These are phyloP conservation scores for Phoenix dactylifera DNA, from an alignment of 176 grass and related monocot species.

Conservation along the genomic window DNA sequence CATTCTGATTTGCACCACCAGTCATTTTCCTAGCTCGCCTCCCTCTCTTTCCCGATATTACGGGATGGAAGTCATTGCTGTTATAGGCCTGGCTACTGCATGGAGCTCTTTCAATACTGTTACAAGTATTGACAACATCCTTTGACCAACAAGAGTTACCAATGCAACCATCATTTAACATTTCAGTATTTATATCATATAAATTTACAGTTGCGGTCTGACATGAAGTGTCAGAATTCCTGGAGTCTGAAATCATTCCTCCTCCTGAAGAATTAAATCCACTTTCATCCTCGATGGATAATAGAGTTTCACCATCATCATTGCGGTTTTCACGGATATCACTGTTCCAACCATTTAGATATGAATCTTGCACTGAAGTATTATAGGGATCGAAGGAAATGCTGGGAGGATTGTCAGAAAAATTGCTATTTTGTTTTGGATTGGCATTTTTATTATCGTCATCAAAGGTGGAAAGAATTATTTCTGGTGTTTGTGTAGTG, in stretches of 20 bases:
- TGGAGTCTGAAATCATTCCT: neutral
- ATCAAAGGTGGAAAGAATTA: neutral
- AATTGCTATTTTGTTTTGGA: neutral
- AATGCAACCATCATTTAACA: conserved; percentile 14
- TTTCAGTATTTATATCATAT: conserved; percentile 25
- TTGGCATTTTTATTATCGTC: neutral
- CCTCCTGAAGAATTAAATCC: conserved; percentile 14
- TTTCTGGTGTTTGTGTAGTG: neutral
- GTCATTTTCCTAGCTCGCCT: conserved; percentile 46
- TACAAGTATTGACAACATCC: conserved; percentile 19
- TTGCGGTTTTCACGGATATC: conserved; percentile 19
- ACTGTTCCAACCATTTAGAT: conserved; percentile 31
- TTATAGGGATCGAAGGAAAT: conserved; percentile 10
- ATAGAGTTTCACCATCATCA: conserved; percentile 7
- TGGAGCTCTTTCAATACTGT: conserved; percentile 9
- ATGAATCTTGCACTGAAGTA: conserved; percentile 19
- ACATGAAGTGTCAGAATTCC: neutral
- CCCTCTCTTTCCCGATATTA: conserved; percentile 57
- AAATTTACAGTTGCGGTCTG: neutral
- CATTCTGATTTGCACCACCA: conserved; percentile 23
- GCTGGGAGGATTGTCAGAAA: conserved; percentile 6
- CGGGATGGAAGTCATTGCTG: conserved; percentile 47
- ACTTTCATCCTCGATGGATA: conserved; percentile 26
- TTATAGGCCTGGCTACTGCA: conserved; percentile 10
- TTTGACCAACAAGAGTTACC: neutral